phyloP scores from a whole-genome alignment of 306 rosid genomes.

The Alnus rubra region DNA sequence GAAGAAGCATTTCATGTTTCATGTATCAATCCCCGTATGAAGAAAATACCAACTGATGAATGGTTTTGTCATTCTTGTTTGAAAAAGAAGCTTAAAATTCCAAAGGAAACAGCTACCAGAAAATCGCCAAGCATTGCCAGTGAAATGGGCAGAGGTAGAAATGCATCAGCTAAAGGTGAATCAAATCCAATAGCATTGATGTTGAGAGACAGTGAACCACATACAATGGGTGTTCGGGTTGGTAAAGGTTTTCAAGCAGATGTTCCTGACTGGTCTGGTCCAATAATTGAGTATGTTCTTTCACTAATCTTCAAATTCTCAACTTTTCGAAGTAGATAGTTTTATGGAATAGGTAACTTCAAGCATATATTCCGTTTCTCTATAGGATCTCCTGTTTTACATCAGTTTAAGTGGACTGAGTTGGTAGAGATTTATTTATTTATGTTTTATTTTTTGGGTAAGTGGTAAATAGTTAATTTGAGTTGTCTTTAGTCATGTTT shows the following conservation, averaged over 20 bases:
- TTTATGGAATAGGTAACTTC: constrained; percentile 1
- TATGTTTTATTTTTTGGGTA: too few relatives aligned
- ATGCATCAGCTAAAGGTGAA: constrained; percentile 49
- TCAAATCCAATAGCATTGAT: constrained; percentile 52
- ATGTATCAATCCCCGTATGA: constrained; percentile 63
- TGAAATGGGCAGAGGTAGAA: constrained; percentile 45
- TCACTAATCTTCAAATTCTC: constrained; percentile 20
- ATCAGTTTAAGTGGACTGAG: neutral
- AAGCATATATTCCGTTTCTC: neutral
- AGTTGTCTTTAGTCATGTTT: neutral
- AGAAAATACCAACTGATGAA: constrained; percentile 65
- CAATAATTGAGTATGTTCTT: constrained; percentile 53
- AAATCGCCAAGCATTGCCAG: constrained; percentile 42
- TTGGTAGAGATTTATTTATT: neutral
- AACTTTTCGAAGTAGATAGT: constrained; percentile 12
- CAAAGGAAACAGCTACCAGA: constrained; percentile 41
- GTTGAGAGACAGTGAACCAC: constrained; percentile 59
- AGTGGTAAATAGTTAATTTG: neutral
- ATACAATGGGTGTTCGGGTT: constrained; percentile 62
- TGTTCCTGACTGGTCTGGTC: constrained; percentile 79
- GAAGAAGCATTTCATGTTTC: constrained; percentile 81
- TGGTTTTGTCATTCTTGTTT: constrained; percentile 91
- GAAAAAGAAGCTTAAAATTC: constrained; percentile 54
- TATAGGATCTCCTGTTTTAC: neutral
- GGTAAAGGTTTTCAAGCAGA: constrained; percentile 97